phyloP scores from a whole-genome alignment of 129 eudicot species.

The Flaveria robusta region DNA sequence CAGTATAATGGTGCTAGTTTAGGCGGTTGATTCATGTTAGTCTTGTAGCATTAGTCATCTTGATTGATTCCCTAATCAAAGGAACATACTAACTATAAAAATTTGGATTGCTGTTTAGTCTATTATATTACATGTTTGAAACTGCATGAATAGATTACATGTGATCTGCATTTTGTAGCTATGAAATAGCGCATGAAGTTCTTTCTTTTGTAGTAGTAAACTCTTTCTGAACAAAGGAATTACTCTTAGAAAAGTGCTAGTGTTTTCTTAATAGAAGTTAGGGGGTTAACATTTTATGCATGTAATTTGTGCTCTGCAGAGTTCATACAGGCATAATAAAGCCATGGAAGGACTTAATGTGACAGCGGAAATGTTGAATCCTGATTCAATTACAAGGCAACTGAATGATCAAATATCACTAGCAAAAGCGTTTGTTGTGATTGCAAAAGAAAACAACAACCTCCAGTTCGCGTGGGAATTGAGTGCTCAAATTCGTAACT shows the following conservation, averaged over 20 bases:
- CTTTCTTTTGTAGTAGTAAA: background rate
- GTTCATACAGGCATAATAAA: slow-evolving; percentile 34
- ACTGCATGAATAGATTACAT: background rate
- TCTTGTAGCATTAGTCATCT: background rate
- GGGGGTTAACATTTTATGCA: background rate
- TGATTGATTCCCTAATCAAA: slow-evolving; percentile 11
- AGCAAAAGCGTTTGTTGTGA: slow-evolving; percentile 58
- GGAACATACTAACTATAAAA: background rate
- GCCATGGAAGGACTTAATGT: slow-evolving; percentile 45
- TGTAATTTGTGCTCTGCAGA: slow-evolving; percentile 28
- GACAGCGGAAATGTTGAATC: slow-evolving; percentile 54
- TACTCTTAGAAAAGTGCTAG: background rate
- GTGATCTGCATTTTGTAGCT: background rate
- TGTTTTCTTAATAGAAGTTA: background rate
- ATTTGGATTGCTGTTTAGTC: background rate
- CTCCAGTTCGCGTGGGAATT: slow-evolving; percentile 64
- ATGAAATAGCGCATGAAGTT: background rate
- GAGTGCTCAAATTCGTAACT: slow-evolving; percentile 59
- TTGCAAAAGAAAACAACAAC: slow-evolving; percentile 65
- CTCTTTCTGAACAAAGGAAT: background rate
- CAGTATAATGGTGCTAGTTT: background rate
- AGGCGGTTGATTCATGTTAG: background rate
- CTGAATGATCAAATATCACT: slow-evolving; percentile 61
- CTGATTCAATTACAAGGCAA: slow-evolving; percentile 56
- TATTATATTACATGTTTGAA: background rate